Conservation (phyloP, 108 stramenopile species). For the Licmophora abbreviata region DNA sequence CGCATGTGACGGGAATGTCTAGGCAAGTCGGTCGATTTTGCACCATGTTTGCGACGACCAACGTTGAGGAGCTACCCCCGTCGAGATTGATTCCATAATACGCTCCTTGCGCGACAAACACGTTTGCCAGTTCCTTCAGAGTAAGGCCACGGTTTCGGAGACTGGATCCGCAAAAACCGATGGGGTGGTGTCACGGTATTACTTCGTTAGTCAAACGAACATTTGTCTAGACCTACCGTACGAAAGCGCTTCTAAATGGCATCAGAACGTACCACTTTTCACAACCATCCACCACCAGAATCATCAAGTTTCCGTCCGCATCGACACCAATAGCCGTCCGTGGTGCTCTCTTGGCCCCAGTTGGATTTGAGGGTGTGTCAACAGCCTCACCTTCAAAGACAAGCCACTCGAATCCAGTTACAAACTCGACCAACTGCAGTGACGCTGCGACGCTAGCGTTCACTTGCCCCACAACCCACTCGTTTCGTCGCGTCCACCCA, state of each 20-base stretch:
- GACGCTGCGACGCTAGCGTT: no score
- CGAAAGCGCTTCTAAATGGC: background rate
- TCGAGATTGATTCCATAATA: constrained; percentile 35
- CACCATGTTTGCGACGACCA: constrained; percentile 7
- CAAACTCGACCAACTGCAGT: no score
- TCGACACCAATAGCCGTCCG: constrained; percentile 34
- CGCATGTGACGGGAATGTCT: constrained; percentile 20
- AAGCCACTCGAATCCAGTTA: no score
- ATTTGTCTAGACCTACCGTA: background rate
- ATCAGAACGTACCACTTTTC: constrained; percentile 28
- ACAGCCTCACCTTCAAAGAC: no score
- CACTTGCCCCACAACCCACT: no score
- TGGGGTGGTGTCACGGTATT: no score
- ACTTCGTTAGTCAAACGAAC: no score
- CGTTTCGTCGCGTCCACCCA: no score
- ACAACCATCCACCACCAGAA: constrained; percentile 38
- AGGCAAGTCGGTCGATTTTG: constrained; percentile 30
- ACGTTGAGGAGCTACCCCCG: constrained; percentile 34
- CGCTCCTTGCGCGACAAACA: constrained; percentile 11
- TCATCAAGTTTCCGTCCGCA: constrained; percentile 9
- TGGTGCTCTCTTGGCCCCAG: constrained; percentile 14
- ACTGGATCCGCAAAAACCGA: no score
- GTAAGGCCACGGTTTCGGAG: constrained; percentile 16
- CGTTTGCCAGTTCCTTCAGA: constrained; percentile 17
- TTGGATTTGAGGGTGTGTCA: no score